phyloP scores from a whole-genome alignment of 768 basidiomycete genomes.

The Lactarius tabidus region DNA sequence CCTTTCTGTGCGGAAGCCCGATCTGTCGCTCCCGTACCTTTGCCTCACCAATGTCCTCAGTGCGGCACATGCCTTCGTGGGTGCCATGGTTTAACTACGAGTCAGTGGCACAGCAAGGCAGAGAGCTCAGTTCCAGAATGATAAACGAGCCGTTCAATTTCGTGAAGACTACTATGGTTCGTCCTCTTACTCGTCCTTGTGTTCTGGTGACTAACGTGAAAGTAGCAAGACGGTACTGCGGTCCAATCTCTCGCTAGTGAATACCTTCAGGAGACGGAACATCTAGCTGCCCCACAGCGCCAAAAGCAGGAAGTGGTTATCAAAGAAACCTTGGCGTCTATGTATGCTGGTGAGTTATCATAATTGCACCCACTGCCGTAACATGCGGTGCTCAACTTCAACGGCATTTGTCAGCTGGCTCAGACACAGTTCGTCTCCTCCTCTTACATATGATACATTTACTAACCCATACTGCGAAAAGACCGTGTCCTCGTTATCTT shows the following conservation, averaged over 20 bases:
- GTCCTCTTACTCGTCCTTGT: background rate
- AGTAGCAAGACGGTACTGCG: constrained; percentile 1
- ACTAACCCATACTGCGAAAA: constrained; percentile 4
- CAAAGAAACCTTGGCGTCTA: background rate
- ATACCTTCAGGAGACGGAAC: background rate
- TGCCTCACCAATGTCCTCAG: background rate
- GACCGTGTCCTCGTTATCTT: constrained; percentile 25
- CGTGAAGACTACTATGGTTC: constrained; percentile 10
- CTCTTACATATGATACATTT: background rate
- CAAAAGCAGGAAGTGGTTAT: background rate
- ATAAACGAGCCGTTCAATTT: background rate
- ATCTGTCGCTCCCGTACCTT: background rate
- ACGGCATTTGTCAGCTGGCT: constrained; percentile 17
- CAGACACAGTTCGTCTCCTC: constrained; percentile 27
- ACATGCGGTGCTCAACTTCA: background rate
- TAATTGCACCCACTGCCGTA: background rate
- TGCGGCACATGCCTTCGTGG: too few relatives aligned
- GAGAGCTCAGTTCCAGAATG: background rate
- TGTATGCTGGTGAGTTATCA: background rate
- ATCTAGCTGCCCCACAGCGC: background rate
- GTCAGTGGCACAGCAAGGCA: background rate
- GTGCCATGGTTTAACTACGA: constrained; percentile 6
- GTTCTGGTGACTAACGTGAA: background rate
- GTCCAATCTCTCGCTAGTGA: constrained; percentile 1
- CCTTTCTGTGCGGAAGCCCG: background rate